Evolutionary conservation across 2,329 filamentous ascomycete species (phyloP), one percentile per base, ranked within the genome.

Genomic region (Aspergillus phoenicis): DNA sequence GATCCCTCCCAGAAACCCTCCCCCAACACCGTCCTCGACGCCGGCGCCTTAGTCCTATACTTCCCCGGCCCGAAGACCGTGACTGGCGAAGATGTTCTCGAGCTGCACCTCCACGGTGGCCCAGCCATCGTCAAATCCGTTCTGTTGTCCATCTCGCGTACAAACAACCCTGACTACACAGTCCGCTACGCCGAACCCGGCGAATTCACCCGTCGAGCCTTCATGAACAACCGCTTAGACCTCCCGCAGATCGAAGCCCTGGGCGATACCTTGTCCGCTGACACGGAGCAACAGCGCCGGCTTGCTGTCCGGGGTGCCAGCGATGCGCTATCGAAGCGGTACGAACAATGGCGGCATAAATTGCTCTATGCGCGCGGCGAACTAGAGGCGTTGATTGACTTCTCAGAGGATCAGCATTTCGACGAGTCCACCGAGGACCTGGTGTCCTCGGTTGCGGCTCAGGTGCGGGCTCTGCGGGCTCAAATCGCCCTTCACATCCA

Each of bases 321-420:
- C 3, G 88, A 89, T 22, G 78, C 82, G 0, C 81, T 97, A 11
- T 87, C 91, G 0, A 82, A 83, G 61, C 87, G 87, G 17, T 99
- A 99, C 74, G 93, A 97, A 67, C 70, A 71, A 8, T 99, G 95
- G 95, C 87, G 94, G 26, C 81, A 85, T 64, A 83, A 87, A 65
- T 79, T 99, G 17, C 81, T 98, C 6, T 84, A 89, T 64, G 93
- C 93, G 8, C 87, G 95, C 2, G 95, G 92, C 8, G 93, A 98
- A 78, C 83, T 99, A 41, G 95, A 99, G 77, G 95, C 95, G 0
- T 79, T 99, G 67, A 98, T 99, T 63, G 95, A 99, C 77, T 99
- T 99, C 74, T 90, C 91, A 1, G 95, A 99, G 75, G 95, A 98
- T 71, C 94, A 99, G 77, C 91, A 98, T 78, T 96, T 99, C 71